phyloP scores from a whole-genome alignment of 73 alveolate species.

The Blepharisma stoltei region DNA sequence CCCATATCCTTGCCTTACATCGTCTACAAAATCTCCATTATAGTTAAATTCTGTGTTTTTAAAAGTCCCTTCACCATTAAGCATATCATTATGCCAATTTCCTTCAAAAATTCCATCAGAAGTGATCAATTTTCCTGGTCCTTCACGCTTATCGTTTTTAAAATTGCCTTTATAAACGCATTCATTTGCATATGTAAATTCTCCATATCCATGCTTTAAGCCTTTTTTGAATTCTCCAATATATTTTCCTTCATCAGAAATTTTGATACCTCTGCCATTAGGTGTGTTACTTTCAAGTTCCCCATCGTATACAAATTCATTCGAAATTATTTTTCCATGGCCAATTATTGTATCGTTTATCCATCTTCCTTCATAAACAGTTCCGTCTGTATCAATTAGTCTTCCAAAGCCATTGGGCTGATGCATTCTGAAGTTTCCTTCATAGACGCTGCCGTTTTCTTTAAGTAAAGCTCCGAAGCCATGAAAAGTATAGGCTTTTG shows the following conservation, averaged over 20 bases:
- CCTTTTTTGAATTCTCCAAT: too few relatives aligned
- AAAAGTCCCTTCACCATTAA: background rate
- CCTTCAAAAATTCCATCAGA: conserved; percentile 26
- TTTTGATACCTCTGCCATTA: background rate
- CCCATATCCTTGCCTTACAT: conserved; percentile 66
- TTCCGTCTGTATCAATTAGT: conserved; percentile 12
- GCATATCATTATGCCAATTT: background rate
- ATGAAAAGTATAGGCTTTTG: too few relatives aligned
- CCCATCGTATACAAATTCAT: background rate
- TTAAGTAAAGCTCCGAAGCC: background rate
- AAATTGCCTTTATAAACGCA: conserved; percentile 10
- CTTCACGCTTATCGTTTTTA: background rate
- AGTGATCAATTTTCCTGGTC: background rate
- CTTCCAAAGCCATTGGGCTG: conserved; percentile 4
- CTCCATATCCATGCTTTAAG: too few relatives aligned
- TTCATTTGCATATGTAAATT: conserved; percentile 27
- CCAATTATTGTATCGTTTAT: background rate
- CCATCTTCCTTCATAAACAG: conserved; percentile 27
- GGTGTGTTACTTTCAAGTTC: background rate
- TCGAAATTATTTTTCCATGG: background rate
- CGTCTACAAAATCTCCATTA: conserved; percentile 65
- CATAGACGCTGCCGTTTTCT: background rate
- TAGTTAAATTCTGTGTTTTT: conserved; percentile 28
- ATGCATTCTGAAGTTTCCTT: conserved; percentile 6
- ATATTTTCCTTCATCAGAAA: too few relatives aligned